Base-by-base conservation (phyloP, 495 filamentous ascomycete species). In the Cercophora sp. region DNA sequence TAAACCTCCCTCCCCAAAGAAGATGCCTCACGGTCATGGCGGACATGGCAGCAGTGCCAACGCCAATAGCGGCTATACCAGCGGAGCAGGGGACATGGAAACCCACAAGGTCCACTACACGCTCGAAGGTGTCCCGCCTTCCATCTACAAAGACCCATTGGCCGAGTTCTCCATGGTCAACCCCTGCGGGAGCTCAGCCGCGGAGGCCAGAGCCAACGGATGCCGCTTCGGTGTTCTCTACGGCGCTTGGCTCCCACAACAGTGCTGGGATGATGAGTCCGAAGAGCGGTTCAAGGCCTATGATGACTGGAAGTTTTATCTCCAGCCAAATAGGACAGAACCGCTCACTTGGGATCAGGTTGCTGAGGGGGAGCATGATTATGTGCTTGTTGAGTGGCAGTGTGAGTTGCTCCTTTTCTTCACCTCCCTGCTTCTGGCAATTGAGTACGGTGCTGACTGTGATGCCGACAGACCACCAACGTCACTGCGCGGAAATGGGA, bases 401-500 rank as follows among this genome's bases (percentile, higher is more conserved):
- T 32, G 29, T 32, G 29, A 32, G 29, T 32, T 13, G 8, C 13
- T 13, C 29, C 29, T 32, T 32, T 13, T 32, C 6, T n/a, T n/a
- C n/a, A n/a, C n/a, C n/a, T n/a, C n/a, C n/a, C n/a, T n/a, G n/a
- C n/a, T n/a, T n/a, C n/a, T n/a, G n/a, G n/a, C n/a, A n/a, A n/a
- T n/a, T n/a, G n/a, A n/a, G n/a, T n/a, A n/a, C n/a, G n/a, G n/a
- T n/a, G n/a, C n/a, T n/a, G n/a, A n/a, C n/a, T n/a, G n/a, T n/a
- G n/a, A n/a, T n/a, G n/a, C n/a, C n/a, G n/a, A 32, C 41, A 44
- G 41, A 44, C 25, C 41, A 44, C 20, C 41, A 44, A 16, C 41
- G 41, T 8, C 41, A 44, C 41, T 44, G 41, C 41, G 41, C 41
- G 8, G 41, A 44, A 16, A 44, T 24, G 41, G 23, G 23, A 8